Conservation (phyloP, 345 rosid species). For the Psidium guajava region DNA sequence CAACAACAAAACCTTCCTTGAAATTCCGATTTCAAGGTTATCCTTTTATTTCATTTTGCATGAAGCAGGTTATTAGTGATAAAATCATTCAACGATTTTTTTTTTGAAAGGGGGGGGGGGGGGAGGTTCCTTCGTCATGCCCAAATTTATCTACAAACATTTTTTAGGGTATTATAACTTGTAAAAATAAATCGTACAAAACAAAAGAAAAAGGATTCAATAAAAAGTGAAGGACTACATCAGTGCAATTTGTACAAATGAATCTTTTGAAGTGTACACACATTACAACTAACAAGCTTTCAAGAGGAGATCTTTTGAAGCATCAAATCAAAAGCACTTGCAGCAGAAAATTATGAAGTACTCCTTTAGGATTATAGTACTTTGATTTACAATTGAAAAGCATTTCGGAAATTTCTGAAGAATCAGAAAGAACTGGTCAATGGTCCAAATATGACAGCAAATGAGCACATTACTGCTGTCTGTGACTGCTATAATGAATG, state of each 20-base stretch:
- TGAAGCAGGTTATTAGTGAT: not conserved
- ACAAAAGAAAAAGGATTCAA: not conserved
- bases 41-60: not conserved
- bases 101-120: no score
- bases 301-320: not conserved
- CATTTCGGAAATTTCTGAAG: not conserved
- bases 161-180: not conserved
- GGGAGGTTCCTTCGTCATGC: no score
- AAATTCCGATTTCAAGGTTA: not conserved
- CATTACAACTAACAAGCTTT: not conserved
- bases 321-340: not conserved
- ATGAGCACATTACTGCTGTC: not conserved
- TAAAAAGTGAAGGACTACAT: not conserved
- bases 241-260: not conserved
- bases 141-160: not conserved
- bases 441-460: not conserved
- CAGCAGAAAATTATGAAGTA: not conserved
- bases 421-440: not conserved
- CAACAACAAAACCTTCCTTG: not conserved
- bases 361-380: not conserved
- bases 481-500: not conserved
- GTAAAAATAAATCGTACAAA: not conserved
- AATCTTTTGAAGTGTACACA: not conserved
- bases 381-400: not conserved
- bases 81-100: no score